Evolutionary conservation across 2,329 filamentous ascomycete species (phyloP), one percentile per base, ranked within the genome.

Genomic region (Geoglossum cookeanum): DNA sequence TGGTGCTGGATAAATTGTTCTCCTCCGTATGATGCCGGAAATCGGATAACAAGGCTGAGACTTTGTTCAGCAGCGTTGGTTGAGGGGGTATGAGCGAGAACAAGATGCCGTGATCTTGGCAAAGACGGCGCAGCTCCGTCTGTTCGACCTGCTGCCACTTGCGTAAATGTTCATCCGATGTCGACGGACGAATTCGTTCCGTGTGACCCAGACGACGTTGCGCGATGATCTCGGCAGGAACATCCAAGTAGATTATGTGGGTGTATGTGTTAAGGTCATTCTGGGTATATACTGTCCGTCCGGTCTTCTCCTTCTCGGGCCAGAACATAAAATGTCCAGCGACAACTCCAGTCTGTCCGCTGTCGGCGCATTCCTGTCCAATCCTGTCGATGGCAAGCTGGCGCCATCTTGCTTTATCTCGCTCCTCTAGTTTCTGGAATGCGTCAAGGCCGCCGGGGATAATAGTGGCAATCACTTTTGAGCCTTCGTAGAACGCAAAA

Each of bases 271-370:
- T 48, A 3, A 73, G 54, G 58, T 83, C 79, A 6, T 62, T 66
- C 1, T 65, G 9, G 0, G 75, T 81, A 55, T 65, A 70, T 0
- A 78, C 70, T 4, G 60, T 15, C 0, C 63, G 17, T 35, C 64
- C 66, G n/a, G 30, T 42, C 7, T 63, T 58, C 0, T 70, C 62
- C 1, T 63, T 64, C 30, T 75, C 69, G 0, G 59, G 3, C 75
- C 76, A 80, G 60, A 82, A 76, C 68, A 75, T 76, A 63, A 70
- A 75, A 63, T 83, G 77, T 0, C 78, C 78, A 3, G 75, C 66
- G 2, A 83, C 74, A 2, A 84, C 62, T 1, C 65, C 78, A 4
- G 65, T 60, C 58, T 65, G 68, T 0, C 67, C 63, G 8, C 53
- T 69, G 0, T 61, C 11, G 1, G 57, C 49, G 57, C 73, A 76